Evolutionary conservation across 805 yeast species (phyloP).

Genomic region (Metschnikowia orientalis): DNA sequence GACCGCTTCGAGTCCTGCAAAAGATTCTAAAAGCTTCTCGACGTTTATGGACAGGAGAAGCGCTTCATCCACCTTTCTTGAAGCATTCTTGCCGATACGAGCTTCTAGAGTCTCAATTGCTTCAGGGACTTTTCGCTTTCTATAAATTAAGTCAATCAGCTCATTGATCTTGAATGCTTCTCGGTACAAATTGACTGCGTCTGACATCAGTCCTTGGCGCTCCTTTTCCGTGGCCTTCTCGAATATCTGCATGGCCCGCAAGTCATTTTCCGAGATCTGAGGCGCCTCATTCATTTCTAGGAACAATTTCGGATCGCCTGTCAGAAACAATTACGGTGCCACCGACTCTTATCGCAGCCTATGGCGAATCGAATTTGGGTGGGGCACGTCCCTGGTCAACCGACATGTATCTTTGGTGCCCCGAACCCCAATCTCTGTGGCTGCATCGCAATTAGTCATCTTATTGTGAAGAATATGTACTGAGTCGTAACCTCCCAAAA

Average conservation of each 20-base stretch:
- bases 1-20: slow-evolving; percentile 23
- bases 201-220: slow-evolving; percentile 69
- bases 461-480: no score
- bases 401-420: no score
- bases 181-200: slow-evolving; percentile 71
- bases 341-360: no score
- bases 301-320: no score
- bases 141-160: slow-evolving; percentile 64
- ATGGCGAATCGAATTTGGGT: no score
- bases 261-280: no score
- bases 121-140: slow-evolving; percentile 49
- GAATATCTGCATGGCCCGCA: slow-evolving; percentile 58
- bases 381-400: no score
- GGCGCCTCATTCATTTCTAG: no score
- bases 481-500: no score
- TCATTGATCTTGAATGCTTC: slow-evolving; percentile 58
- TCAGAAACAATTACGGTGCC: no score
- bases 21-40: slow-evolving; percentile 34
- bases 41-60: slow-evolving; percentile 40
- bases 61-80: slow-evolving; percentile 32
- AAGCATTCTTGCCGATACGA: slow-evolving; percentile 27
- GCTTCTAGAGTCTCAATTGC: slow-evolving; percentile 22
- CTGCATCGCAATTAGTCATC: no score
- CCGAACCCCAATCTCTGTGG: no score
- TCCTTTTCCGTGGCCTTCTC: slow-evolving; percentile 72